Conservation (phyloP, 2,329 filamentous ascomycete species). For the Fusarium pseudocircinatum region DNA sequence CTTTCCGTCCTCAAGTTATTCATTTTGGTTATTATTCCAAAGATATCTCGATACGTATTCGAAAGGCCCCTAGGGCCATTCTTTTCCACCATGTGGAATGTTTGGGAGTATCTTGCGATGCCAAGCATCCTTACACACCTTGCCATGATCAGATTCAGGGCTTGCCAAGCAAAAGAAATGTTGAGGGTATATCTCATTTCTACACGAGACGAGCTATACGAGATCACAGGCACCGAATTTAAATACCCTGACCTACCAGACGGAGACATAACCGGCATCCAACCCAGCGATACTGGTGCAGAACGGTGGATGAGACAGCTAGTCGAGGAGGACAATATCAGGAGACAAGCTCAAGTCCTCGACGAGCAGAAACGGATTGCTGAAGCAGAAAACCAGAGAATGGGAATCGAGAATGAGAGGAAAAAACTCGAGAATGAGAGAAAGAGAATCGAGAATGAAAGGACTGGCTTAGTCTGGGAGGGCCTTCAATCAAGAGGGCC, state of each 20-base stretch:
- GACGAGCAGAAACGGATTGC: not conserved
- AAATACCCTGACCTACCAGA: not conserved
- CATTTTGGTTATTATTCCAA: not conserved
- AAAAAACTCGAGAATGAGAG: not conserved
- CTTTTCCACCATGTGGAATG: not conserved
- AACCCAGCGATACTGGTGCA: not conserved
- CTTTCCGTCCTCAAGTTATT: not conserved
- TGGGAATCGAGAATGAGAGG: not conserved
- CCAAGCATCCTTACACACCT: not conserved
- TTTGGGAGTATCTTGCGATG: constrained; percentile 1
- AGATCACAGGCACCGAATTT: not conserved
- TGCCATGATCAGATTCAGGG: not conserved
- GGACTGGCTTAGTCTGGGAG: not conserved
- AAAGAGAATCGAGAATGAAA: not conserved
- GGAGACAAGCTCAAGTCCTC: not conserved
- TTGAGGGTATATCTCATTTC: not conserved
- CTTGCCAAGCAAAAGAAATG: constrained; percentile 1
- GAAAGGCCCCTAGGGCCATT: not conserved
- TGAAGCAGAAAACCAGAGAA: not conserved
- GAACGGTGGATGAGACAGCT: constrained; percentile 13
- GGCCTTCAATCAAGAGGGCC: not conserved
- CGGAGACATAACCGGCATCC: not conserved
- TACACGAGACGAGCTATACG: not conserved
- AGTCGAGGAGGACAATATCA: not conserved
- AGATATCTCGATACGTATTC: not conserved